Conservation (phyloP, 306 rosid genomes). For the Cucurbita argyrosperma region DNA sequence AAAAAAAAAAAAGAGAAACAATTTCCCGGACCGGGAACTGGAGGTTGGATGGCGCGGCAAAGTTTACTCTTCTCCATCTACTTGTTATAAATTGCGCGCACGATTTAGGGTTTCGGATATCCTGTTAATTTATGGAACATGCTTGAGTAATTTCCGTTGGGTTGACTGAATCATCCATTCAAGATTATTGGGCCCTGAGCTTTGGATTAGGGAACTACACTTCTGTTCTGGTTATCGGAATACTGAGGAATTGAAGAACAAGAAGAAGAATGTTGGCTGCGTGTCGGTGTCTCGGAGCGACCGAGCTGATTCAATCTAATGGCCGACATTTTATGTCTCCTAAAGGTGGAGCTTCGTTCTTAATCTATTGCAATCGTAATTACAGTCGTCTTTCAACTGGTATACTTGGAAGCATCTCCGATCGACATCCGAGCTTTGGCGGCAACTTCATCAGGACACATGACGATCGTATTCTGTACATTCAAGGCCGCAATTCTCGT, state of each 20-base stretch:
- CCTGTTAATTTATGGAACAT: neutral
- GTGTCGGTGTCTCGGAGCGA: slow-evolving; percentile 14
- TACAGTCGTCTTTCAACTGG: neutral
- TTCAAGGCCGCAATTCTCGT: neutral
- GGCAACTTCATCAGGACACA: slow-evolving; percentile 9
- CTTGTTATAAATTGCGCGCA: neutral
- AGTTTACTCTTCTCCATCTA: neutral
- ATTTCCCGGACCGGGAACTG: neutral
- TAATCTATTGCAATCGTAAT: neutral
- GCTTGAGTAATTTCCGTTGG: neutral
- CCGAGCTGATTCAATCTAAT: slow-evolving; percentile 13
- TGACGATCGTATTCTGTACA: slow-evolving; percentile 8
- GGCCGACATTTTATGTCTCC: neutral
- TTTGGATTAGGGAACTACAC: neutral
- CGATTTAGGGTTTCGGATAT: neutral
- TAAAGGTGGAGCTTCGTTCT: neutral
- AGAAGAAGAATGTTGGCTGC: slow-evolving; percentile 22
- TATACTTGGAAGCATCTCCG: neutral
- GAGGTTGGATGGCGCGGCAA: neutral
- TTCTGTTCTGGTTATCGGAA: neutral
- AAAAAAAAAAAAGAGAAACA: neutral
- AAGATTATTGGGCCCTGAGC: neutral
- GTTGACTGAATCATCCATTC: neutral
- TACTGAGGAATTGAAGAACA: neutral
- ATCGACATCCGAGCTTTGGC: neutral